Percentiles rank a stretch among this genome's conserved stretches.
Conservation (phyloP, 345 rosid genomes). For the Lepidium africanum region DNA sequence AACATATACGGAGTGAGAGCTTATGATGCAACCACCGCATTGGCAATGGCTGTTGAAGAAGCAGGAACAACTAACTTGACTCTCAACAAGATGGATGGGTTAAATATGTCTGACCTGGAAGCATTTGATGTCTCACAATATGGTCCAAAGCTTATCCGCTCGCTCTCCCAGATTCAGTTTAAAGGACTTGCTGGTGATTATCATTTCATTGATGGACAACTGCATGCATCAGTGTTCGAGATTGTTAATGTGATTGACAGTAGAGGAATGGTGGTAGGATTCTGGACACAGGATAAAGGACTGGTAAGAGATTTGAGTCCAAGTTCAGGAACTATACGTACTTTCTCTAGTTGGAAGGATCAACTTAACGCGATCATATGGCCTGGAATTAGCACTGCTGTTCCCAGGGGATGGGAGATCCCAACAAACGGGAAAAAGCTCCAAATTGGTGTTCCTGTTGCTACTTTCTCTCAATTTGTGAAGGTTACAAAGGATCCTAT, state of each 20-base stretch:
- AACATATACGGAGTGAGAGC: constrained; percentile 32
- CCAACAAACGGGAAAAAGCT: constrained; percentile 15
- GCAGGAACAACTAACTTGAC: constrained; percentile 4
- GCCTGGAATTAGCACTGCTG: too few relatives aligned
- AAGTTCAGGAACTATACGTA: too few relatives aligned
- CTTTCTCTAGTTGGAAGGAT: too few relatives aligned
- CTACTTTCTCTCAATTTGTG: constrained; percentile 3
- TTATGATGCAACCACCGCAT: constrained; percentile 37
- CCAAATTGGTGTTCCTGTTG: constrained; percentile 22
- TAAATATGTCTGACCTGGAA: constrained; percentile 22
- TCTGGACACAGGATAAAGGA: constrained; percentile 20
- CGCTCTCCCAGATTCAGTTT: constrained; percentile 28
- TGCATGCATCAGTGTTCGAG: constrained; percentile 27
- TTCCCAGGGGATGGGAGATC: neutral
- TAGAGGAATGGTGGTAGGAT: constrained; percentile 31
- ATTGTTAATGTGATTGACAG: constrained; percentile 34
- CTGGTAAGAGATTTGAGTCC: too few relatives aligned
- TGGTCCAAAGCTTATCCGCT: constrained; percentile 31
- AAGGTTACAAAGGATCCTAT: neutral
- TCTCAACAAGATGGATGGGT: neutral
- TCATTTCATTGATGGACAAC: constrained; percentile 23
- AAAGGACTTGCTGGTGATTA: constrained; percentile 37
- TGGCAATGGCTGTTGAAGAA: constrained; percentile 43
- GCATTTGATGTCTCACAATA: constrained; percentile 28
- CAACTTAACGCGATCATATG: too few relatives aligned